These are phyloP conservation scores for Populus euphratica DNA, from an alignment of 345 rosid species.

Conservation along the genomic window DNA sequence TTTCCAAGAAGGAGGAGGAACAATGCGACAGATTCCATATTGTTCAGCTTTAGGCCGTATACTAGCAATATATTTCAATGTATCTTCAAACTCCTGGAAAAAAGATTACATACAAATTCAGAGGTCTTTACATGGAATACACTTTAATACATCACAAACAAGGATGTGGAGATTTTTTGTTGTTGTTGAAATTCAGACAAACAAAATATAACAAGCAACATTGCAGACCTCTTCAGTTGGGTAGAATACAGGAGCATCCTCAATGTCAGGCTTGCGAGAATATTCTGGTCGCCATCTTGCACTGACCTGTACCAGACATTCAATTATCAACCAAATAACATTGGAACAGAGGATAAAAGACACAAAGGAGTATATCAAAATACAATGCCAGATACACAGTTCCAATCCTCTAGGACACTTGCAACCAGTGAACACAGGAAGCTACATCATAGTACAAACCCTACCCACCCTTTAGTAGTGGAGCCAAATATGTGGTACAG, in stretches of 20 bases:
- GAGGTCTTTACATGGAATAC: constrained; percentile 10
- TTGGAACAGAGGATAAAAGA: constrained; percentile 9
- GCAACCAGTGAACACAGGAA: neutral
- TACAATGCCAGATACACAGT: neutral
- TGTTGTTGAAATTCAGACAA: constrained; percentile 4
- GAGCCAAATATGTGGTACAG: neutral
- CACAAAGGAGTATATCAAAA: neutral
- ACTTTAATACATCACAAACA: constrained; percentile 10
- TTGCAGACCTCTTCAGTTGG: constrained; percentile 83
- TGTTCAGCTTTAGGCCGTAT: constrained; percentile 81
- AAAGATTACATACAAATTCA: constrained; percentile 21
- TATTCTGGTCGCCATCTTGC: constrained; percentile 84
- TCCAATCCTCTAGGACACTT: neutral
- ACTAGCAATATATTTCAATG: constrained; percentile 75
- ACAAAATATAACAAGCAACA: constrained; percentile 18
- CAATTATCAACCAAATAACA: constrained; percentile 16
- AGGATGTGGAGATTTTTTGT: neutral
- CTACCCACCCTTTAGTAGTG: neutral
- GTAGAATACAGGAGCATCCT: constrained; percentile 85
- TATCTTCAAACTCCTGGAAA: constrained; percentile 89
- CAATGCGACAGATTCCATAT: constrained; percentile 95
- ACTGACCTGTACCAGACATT: constrained; percentile 48
- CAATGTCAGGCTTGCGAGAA: constrained; percentile 65
- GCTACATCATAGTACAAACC: neutral
- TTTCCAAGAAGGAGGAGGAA: constrained; percentile 95